Base-by-base conservation (phyloP, 306 rosid genomes). In the Dryas drummondii region DNA sequence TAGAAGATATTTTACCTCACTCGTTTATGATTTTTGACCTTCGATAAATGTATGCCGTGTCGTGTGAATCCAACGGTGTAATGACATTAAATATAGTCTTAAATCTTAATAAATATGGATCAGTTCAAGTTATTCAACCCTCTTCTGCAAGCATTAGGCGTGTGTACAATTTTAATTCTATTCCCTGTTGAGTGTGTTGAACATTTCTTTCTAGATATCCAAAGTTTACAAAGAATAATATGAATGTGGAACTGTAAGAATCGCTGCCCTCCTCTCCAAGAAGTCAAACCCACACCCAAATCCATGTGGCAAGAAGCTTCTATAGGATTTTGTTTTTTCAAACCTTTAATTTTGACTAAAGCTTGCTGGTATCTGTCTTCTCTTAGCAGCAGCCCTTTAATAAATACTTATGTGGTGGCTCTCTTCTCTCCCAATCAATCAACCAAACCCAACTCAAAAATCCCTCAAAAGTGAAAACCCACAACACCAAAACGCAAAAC, bases 231-330 rank as follows among this genome's bases (percentile, higher is more conserved):
- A 27, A 60, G 44, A 60, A 27, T 6, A 63, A 63, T 15, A n/a
- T 7, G 3, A 61, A 61, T 3, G 22, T 14, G 11, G 3, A 32
- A 11, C 15, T 15, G 49, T 63, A 48, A 22, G 48, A 32, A 63
- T 41, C 6, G 2, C 11, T 63, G 1, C 4, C 49, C 4, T 63
- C 50, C 68, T 7, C 27, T n/a, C 50, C 68, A 41, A 63, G 50
- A 15, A 41, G 68, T 63, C 68, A 63, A 63, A 42, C 15, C 37
- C 68, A 42, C 26, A 8, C 46, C 52, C 60, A 61, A 66, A 48
- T 45, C 74, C 84, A 66, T 79, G 64, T 68, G 76, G 66, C 61
- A 41, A 48, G 91, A 93, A 93, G 71, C 89, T 90, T 88, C 91
- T 41, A 26, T 66, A 9, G 40, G 64, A 69, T 74, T 54, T 70